Conservation (phyloP, 768 basidiomycete genomes). For the Suillus fuscotomentosus region DNA sequence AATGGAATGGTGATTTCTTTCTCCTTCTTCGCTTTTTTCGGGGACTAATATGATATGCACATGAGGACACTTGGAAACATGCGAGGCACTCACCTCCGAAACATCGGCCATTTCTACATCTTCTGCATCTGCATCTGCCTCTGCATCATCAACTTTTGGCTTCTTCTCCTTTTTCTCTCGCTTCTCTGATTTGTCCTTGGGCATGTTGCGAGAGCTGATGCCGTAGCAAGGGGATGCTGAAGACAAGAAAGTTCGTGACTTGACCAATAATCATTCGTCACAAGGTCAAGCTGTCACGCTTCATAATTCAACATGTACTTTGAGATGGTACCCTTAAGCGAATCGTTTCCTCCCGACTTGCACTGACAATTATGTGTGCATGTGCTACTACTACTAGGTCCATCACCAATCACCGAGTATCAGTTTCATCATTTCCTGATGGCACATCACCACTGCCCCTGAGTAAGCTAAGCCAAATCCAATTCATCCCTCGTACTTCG, state of each 20-base stretch:
- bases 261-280: background rate
- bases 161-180: slow-evolving; percentile 76
- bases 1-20: slow-evolving; percentile 66
- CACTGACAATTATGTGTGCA: background rate
- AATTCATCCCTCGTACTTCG: slow-evolving; percentile 67
- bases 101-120: slow-evolving; percentile 51
- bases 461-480: slow-evolving; percentile 67
- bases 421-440: slow-evolving; percentile 34
- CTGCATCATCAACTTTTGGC: slow-evolving; percentile 43
- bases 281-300: background rate
- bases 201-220: slow-evolving; percentile 39
- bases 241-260: background rate
- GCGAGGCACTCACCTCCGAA: slow-evolving; percentile 25
- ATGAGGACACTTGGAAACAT: slow-evolving; percentile 2
- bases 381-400: background rate
- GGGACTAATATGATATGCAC: slow-evolving; percentile 26
- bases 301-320: background rate
- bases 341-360: background rate
- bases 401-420: background rate
- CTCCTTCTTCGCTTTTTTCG: slow-evolving; percentile 65
- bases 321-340: background rate
- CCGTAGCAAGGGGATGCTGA: background rate
- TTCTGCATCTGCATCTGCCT: slow-evolving; percentile 30
- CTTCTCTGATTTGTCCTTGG: slow-evolving; percentile 76
- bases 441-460: slow-evolving; percentile 41